A percentile compares a stretch with the other conserved stretches of the same genome.
Evolutionary conservation across 73 alveolate genomes (phyloP).

Genomic region (Breviolum minutum): DNA sequence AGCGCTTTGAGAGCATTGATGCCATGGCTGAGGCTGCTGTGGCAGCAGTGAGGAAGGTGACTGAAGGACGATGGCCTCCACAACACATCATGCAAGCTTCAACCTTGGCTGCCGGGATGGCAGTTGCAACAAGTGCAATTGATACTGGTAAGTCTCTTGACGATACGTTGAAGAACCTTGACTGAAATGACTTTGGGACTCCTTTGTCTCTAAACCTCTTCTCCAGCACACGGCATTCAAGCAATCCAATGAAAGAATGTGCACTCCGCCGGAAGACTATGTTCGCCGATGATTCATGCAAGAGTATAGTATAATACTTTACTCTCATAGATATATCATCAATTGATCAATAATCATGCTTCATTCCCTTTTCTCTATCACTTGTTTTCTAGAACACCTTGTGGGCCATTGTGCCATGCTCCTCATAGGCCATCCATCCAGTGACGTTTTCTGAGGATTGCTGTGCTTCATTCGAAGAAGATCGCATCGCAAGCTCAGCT

Average conservation of each 20-base stretch:
- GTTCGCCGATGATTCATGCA: too few relatives aligned
- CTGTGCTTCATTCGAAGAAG: not conserved
- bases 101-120: slow-evolving; percentile 55
- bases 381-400: too few relatives aligned
- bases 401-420: too few relatives aligned
- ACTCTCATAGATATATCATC: too few relatives aligned
- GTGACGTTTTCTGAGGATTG: not conserved
- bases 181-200: not conserved
- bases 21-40: slow-evolving; percentile 52
- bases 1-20: slow-evolving; percentile 39
- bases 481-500: slow-evolving; percentile 4
- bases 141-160: slow-evolving; percentile 54
- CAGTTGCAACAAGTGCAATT: slow-evolving; percentile 71
- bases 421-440: too few relatives aligned
- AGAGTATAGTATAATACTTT: too few relatives aligned
- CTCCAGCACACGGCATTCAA: too few relatives aligned
- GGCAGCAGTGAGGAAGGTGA: slow-evolving; percentile 47
- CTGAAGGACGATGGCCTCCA: slow-evolving; percentile 5
- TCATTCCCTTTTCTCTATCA: too few relatives aligned
- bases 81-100: slow-evolving; percentile 1
- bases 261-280: too few relatives aligned
- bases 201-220: too few relatives aligned
- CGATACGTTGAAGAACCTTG: not conserved
- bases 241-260: too few relatives aligned
- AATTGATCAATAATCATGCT: too few relatives aligned